Evolutionary conservation across 164 flowering plant genomes (phyloP).

Genomic region (Dillenia turbinata): DNA sequence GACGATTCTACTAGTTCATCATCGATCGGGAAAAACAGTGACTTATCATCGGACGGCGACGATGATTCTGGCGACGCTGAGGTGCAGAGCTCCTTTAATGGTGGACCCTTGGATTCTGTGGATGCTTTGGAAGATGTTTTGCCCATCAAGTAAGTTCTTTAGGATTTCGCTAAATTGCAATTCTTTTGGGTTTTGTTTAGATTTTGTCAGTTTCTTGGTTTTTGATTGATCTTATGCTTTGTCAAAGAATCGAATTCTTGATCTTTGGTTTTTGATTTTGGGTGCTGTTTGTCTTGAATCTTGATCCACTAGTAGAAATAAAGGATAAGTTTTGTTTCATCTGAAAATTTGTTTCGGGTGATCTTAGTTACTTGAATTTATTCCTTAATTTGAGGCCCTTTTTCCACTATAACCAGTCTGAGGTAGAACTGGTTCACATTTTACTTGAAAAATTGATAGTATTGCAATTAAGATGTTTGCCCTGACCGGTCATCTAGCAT

Average conservation of each 20-base stretch:
- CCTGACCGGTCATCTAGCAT: too few relatives aligned
- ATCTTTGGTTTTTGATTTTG: too few relatives aligned
- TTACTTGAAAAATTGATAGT: too few relatives aligned
- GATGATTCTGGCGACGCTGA: constrained; percentile 40
- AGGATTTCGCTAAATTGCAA: not conserved
- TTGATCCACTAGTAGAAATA: too few relatives aligned
- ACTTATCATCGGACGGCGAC: constrained; percentile 21
- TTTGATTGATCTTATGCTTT: not conserved
- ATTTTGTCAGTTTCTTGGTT: not conserved
- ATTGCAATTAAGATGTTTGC: too few relatives aligned
- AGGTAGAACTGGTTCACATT: too few relatives aligned
- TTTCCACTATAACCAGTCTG: too few relatives aligned
- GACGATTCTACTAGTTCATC: constrained; percentile 35
- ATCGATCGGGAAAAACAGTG: constrained; percentile 63
- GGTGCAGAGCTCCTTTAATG: constrained; percentile 65
- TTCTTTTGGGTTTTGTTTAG: not conserved
- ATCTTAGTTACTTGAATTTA: too few relatives aligned
- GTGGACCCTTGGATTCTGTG: constrained; percentile 60
- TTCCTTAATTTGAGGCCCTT: too few relatives aligned
- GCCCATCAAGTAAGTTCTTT: constrained; percentile 47
- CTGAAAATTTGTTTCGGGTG: too few relatives aligned
- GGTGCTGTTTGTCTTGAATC: too few relatives aligned
- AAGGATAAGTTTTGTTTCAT: too few relatives aligned
- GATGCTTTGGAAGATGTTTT: constrained; percentile 63
- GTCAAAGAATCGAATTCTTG: not conserved